phyloP scores from a whole-genome alignment of 163 green algal genomes.

The Scenedesmus sp. region DNA sequence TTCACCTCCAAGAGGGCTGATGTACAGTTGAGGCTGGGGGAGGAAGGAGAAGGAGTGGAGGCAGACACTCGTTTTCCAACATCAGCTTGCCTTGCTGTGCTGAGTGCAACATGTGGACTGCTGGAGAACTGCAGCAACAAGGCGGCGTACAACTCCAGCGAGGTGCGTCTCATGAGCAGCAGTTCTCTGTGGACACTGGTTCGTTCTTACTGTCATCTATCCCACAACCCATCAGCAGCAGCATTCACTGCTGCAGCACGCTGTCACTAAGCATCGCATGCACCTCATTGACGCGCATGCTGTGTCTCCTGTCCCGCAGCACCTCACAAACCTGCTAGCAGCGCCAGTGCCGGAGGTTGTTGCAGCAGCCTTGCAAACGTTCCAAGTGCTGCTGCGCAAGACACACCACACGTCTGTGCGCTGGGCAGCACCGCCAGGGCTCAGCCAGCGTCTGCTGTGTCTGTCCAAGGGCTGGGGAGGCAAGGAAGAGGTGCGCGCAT shows the following conservation, averaged over 20 bases:
- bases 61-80: slow-evolving; percentile 69
- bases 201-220: too few species aligned
- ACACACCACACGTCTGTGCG: slow-evolving; percentile 78
- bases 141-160: slow-evolving; percentile 90
- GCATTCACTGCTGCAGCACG: background rate
- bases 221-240: background rate
- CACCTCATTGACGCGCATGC: background rate
- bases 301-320: slow-evolving; percentile 67
- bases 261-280: background rate
- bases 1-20: slow-evolving; percentile 74
- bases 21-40: slow-evolving; percentile 67
- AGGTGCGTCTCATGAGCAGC: slow-evolving; percentile 69
- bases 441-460: slow-evolving; percentile 80
- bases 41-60: slow-evolving; percentile 75
- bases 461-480: slow-evolving; percentile 87
- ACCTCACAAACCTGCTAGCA: slow-evolving; percentile 86
- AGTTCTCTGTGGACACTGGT: too few species aligned
- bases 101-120: slow-evolving; percentile 82
- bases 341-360: slow-evolving; percentile 78
- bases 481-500: slow-evolving; percentile 77
- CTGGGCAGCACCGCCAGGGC: slow-evolving; percentile 64
- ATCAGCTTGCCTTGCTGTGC: slow-evolving; percentile 73
- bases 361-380: slow-evolving; percentile 72
- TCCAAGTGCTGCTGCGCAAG: slow-evolving; percentile 79
- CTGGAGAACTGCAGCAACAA: slow-evolving; percentile 96